Percentiles rank a stretch among this genome's conserved stretches.
phyloP scores from a whole-genome alignment of 2,329 filamentous ascomycete genomes.

The Colletotrichum sp. region DNA sequence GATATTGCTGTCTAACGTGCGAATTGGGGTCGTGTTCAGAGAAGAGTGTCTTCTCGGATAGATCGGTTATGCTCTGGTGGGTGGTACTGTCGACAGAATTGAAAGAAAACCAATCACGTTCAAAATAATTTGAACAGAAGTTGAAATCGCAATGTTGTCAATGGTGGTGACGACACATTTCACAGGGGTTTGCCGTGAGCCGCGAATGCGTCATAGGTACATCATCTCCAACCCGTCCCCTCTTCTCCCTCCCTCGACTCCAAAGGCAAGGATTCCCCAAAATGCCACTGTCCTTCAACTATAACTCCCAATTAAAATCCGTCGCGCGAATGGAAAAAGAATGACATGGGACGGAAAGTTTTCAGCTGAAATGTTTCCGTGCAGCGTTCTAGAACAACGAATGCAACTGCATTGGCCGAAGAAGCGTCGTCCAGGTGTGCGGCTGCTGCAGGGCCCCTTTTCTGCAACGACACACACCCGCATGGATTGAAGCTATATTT shows the following conservation, averaged over 20 bases:
- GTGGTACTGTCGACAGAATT: accelerated
- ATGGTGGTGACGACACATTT: not conserved
- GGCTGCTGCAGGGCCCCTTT: not conserved
- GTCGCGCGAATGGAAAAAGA: accelerated
- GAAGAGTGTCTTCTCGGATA: accelerated
- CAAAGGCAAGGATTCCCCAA: not conserved
- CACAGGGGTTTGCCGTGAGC: not conserved
- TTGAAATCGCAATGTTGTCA: not conserved
- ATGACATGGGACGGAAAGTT: not conserved
- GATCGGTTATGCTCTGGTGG: not conserved
- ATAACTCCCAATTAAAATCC: not conserved
- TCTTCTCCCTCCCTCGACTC: not conserved
- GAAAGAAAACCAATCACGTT: not conserved
- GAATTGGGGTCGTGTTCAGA: accelerated
- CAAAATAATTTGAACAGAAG: not conserved
- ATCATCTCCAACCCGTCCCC: not conserved
- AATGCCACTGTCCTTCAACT: not conserved
- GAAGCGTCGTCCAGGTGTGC: not conserved
- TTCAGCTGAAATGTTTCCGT: not conserved
- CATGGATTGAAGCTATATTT: not conserved
- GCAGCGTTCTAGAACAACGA: not conserved
- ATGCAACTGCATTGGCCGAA: not conserved
- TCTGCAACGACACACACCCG: not conserved
- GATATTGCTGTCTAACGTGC: not conserved
- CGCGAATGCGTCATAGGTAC: not conserved